Evolutionary conservation across 176 grass and related monocot species (phyloP).

Genomic region (Tillandsia leiboldiana): DNA sequence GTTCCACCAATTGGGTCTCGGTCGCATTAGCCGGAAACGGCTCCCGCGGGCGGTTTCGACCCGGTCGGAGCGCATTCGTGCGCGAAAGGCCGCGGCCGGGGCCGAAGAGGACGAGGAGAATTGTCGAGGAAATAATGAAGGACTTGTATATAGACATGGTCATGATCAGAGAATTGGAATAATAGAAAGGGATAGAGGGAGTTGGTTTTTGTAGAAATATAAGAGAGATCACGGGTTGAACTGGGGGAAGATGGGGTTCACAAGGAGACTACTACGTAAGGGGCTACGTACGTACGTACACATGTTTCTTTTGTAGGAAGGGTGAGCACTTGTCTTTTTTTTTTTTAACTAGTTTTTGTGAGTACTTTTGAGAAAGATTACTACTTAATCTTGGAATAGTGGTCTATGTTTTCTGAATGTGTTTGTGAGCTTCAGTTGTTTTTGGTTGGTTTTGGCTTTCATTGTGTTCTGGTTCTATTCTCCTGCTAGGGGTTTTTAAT

Average conservation of each 20-base stretch:
- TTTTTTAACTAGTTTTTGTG: no score
- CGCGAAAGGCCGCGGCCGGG: constrained; percentile 22
- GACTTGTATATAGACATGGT: constrained; percentile 20
- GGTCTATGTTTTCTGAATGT: no score
- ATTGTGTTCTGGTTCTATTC: no score
- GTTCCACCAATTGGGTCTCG: constrained; percentile 38
- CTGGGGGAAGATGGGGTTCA: neutral
- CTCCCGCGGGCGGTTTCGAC: constrained; percentile 15
- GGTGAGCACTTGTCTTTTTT: no score
- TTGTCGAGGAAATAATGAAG: neutral
- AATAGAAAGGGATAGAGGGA: neutral
- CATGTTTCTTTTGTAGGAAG: neutral
- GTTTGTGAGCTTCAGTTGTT: no score
- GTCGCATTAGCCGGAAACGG: constrained; percentile 56
- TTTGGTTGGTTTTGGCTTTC: no score
- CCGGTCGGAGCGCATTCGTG: constrained; percentile 41
- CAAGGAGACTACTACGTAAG: constrained; percentile 1
- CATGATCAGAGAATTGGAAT: neutral
- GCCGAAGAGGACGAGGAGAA: constrained; percentile 15
- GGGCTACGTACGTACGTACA: neutral
- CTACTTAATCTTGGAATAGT: no score
- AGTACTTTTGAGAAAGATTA: no score
- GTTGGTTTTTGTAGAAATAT: constrained; percentile 3
- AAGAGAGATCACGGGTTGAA: constrained; percentile 31
- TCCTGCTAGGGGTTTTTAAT: no score